phyloP scores from a whole-genome alignment of 345 rosid genomes.

The Iberis pinnata region DNA sequence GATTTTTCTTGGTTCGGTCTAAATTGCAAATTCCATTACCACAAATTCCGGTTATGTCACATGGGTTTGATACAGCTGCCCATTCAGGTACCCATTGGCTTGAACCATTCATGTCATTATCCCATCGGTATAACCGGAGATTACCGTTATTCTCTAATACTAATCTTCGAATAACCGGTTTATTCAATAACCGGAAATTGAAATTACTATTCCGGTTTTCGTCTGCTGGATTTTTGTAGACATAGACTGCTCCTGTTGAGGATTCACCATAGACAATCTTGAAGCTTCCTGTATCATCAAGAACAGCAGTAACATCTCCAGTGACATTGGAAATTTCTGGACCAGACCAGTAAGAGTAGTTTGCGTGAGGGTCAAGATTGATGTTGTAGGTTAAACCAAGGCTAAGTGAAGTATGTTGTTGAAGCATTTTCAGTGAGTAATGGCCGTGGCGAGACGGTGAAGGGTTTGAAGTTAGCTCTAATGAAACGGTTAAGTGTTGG shows the following conservation, averaged over 20 bases:
- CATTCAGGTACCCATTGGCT: conserved; percentile 81
- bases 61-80: conserved; percentile 91
- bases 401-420: conserved; percentile 75
- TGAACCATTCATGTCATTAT: conserved; percentile 65
- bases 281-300: conserved; percentile 78
- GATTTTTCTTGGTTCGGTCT: conserved; percentile 63
- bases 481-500: conserved; percentile 67
- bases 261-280: conserved; percentile 78
- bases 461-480: conserved; percentile 52
- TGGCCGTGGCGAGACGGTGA: conserved; percentile 47
- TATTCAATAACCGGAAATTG: conserved; percentile 6
- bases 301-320: conserved; percentile 60
- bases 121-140: conserved; percentile 74
- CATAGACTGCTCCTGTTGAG: conserved; percentile 64
- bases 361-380: conserved; percentile 36
- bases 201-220: conserved; percentile 30
- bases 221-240: conserved; percentile 64
- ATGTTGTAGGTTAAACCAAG: conserved; percentile 66
- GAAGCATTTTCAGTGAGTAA: conserved; percentile 77
- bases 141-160: conserved; percentile 74
- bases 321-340: conserved; percentile 88
- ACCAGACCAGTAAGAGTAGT: conserved; percentile 80
- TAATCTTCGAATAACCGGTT: conserved; percentile 45
- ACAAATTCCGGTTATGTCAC: conserved; percentile 78
- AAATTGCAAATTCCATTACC: conserved; percentile 76